Base-by-base conservation (phyloP, 306 rosid genomes). In the Canavalia gladiata region DNA sequence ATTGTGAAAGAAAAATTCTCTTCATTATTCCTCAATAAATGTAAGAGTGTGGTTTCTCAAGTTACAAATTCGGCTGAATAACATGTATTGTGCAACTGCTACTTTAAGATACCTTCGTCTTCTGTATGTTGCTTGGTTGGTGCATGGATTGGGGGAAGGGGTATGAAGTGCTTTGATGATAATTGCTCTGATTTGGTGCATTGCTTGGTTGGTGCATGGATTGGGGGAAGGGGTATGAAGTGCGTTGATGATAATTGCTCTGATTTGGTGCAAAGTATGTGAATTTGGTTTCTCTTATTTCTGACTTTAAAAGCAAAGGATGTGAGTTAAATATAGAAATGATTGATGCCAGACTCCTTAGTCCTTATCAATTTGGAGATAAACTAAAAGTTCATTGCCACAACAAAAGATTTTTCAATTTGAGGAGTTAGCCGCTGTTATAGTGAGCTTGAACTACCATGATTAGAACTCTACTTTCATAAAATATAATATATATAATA, bases 131-230 rank as follows among this genome's bases (percentile, higher is more conserved):
- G 50, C 75, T 74, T 78, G 76, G 52, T 43, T 75, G 65, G 70
- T 59, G 63, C 47, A 79, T 49, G 46, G 56, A 49, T 49, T 76
- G 46, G 28, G 51, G 47, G 0, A 37, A 0, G 8, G 30, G 37
- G 76, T 47, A 29, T n/a, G 59, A n/a, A 35, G 73, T 4, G 72
- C 5, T 43, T 84, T 74, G 39, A 37, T 66, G 29, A 49, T 76
- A 77, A 46, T 85, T 83, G 56, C 57, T 68, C 41, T 74, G 69
- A 29, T 74, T 68, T 74, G 50, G 59, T 69, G 59, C 39, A 18
- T 59, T 78, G 50, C 75, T 74, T 78, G 76, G 52, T 43, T 75
- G 65, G 70, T 59, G 63, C 47, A 79, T 49, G 46, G 56, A 49
- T 49, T 76, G 46, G 28, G 51, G 47, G 0, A 37, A 0, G 8